Base-by-base conservation (phyloP, 129 eudicot genomes). In the Flaveria sonorensis region DNA sequence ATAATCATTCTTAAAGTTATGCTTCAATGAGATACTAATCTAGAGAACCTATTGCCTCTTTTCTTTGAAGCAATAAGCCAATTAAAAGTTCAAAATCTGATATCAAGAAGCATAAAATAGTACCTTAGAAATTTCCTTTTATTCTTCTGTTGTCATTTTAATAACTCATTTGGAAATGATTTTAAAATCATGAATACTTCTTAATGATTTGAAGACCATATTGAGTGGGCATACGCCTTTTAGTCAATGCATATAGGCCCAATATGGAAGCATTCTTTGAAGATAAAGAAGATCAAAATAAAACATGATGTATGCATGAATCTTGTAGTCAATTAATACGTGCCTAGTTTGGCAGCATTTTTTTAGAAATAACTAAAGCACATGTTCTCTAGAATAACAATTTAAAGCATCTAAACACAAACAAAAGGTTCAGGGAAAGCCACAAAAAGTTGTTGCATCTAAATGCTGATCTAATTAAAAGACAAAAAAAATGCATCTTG, bases 381-480 rank as follows among this genome's bases (percentile, higher is more conserved):
- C 8, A 36, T 36, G 40, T 6, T 36, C 40, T 36, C 40, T 36
- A 5, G 40, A 72, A 51, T 57, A 69, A 68, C 55, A 51, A 12
- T 47, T 20, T 61, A 15, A 72, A 51, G 77, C 45, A 79, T 60
- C 11, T 14, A 28, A 30, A 60, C 71, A 70, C 42, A 13, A 62
- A 39, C 32, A 32, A 72, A 65, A 51, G 55, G 68, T 64, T 72
- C 7, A 63, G 48, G 59, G 83, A 79, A 53, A 47, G 72, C 73
- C 64, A 72, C 79, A 72, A 79, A 68, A 61, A 71, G 57, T 46
- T 32, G 61, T 59, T 59, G 57, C 20, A 56, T 56, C 15, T 39
- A 59, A 56, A 6, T 73, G 52, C 23, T 43, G 12, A 74, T 74
- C 7, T 7, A 43, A 24, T 28, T 20, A 61, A 20, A 61, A 36